Conservation (phyloP, 2,329 filamentous ascomycete species). For the Clathrospora elynae region DNA sequence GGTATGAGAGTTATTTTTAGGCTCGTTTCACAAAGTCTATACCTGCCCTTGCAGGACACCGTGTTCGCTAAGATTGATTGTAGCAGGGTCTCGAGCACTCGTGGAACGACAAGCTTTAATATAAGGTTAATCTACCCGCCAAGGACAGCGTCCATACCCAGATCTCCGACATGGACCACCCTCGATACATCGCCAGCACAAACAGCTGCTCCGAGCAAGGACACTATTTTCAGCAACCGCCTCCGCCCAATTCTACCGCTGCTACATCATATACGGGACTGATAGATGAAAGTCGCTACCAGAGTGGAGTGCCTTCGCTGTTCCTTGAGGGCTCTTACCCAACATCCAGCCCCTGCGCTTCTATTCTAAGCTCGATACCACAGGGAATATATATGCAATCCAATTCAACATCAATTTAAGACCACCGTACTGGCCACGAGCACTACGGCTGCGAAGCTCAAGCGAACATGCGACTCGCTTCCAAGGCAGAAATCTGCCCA, state of each 20-base stretch:
- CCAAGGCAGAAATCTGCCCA: slow-evolving; percentile 9
- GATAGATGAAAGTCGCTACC: slow-evolving; percentile 33
- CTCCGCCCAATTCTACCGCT: slow-evolving; percentile 30
- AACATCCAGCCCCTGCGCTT: slow-evolving; percentile 28
- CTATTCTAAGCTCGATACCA: slow-evolving; percentile 41
- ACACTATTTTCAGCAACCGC: slow-evolving; percentile 37
- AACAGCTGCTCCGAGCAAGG: slow-evolving; percentile 15
- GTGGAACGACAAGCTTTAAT: slow-evolving; percentile 48
- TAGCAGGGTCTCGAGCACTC: slow-evolving; percentile 27
- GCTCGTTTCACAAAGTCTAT: slow-evolving; percentile 22
- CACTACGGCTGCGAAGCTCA: slow-evolving; percentile 15
- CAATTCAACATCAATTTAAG: slow-evolving; percentile 40
- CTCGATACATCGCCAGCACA: slow-evolving; percentile 24
- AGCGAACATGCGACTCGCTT: slow-evolving; percentile 19
- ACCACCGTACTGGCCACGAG: slow-evolving; percentile 25
- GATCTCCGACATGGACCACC: slow-evolving; percentile 41
- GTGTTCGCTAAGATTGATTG: slow-evolving; percentile 37
- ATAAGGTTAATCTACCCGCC: slow-evolving; percentile 48
- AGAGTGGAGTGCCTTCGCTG: slow-evolving; percentile 20
- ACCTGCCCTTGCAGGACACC: slow-evolving; percentile 38
- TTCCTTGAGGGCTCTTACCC: slow-evolving; percentile 16
- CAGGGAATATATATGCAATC: slow-evolving; percentile 35
- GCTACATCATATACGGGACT: slow-evolving; percentile 30
- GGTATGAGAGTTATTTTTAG: slow-evolving; percentile 38
- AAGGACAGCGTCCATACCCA: slow-evolving; percentile 42